Percentiles rank a stretch among this genome's conserved stretches.
phyloP scores from a whole-genome alignment of 345 rosid species.

The Rubroshorea leprosula region DNA sequence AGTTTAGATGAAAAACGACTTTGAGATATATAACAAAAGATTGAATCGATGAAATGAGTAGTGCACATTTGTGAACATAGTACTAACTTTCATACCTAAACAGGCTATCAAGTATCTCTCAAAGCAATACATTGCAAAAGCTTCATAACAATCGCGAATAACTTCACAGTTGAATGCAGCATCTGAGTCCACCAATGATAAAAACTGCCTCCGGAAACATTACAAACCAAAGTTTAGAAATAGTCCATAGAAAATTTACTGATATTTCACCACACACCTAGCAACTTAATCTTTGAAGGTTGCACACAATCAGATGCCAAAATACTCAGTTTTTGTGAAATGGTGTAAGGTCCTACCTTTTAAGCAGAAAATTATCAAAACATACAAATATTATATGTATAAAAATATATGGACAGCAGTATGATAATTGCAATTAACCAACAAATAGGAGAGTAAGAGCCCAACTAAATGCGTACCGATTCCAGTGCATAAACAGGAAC shows the following conservation, averaged over 20 bases:
- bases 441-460: not conserved
- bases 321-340: not conserved
- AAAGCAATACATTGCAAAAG: slow-evolving; percentile 96
- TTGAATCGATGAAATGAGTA: not conserved
- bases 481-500: slow-evolving; percentile 95
- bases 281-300: not conserved
- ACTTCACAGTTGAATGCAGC: slow-evolving; percentile 95
- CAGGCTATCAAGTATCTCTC: slow-evolving; percentile 99
- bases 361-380: not conserved
- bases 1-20: not conserved
- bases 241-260: not conserved
- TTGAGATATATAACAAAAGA: not conserved
- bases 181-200: slow-evolving; percentile 81
- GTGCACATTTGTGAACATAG: not conserved
- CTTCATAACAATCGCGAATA: slow-evolving; percentile 97
- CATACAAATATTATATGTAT: no score
- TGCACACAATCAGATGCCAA: slow-evolving; percentile 2
- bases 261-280: not conserved
- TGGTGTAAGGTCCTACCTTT: not conserved
- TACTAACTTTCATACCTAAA: slow-evolving; percentile 52
- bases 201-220: slow-evolving; percentile 50
- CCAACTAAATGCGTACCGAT: slow-evolving; percentile 53
- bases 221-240: slow-evolving; percentile 17
- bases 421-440: not conserved
- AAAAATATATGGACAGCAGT: no score